phyloP scores from a whole-genome alignment of 164 flowering plant genomes.

The Vitis labrusca region DNA sequence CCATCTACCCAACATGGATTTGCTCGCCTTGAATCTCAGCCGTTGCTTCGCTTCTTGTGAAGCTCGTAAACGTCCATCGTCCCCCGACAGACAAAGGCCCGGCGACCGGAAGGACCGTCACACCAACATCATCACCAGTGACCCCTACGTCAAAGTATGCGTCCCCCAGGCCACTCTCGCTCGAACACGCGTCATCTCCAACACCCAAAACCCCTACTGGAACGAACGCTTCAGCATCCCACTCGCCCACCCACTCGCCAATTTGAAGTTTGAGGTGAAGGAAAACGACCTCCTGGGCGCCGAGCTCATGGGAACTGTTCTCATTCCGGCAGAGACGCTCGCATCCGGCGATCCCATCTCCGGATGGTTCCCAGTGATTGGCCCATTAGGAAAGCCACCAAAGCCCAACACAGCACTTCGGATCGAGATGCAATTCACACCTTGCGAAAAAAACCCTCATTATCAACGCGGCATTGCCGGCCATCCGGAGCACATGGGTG shows the following conservation, averaged over 20 bases:
- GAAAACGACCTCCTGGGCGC: conserved; percentile 2
- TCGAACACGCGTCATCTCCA: conserved; percentile 12
- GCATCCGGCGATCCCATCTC: neutral
- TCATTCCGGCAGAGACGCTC: neutral
- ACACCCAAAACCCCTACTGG: conserved; percentile 19
- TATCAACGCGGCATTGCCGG: neutral
- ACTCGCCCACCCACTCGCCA: conserved; percentile 10
- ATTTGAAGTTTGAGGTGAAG: conserved; percentile 9
- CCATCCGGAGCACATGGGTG: neutral
- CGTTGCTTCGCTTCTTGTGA: conserved; percentile 25
- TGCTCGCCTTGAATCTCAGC: conserved; percentile 24
- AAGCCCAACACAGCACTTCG: neutral
- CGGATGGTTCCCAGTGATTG: neutral
- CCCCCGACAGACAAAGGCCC: no score
- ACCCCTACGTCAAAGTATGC: conserved; percentile 8
- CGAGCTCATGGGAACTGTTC: neutral
- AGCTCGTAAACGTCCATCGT: no score
- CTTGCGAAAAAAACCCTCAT: neutral
- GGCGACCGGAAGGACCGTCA: no score
- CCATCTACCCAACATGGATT: conserved; percentile 44
- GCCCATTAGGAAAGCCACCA: neutral
- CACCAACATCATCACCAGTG: conserved; percentile 4
- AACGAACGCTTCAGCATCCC: conserved; percentile 15
- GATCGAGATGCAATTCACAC: neutral
- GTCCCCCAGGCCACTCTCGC: conserved; percentile 10